These are phyloP conservation scores for Scutellaria barbata DNA, from an alignment of 257 asterid species.

Conservation along the genomic window DNA sequence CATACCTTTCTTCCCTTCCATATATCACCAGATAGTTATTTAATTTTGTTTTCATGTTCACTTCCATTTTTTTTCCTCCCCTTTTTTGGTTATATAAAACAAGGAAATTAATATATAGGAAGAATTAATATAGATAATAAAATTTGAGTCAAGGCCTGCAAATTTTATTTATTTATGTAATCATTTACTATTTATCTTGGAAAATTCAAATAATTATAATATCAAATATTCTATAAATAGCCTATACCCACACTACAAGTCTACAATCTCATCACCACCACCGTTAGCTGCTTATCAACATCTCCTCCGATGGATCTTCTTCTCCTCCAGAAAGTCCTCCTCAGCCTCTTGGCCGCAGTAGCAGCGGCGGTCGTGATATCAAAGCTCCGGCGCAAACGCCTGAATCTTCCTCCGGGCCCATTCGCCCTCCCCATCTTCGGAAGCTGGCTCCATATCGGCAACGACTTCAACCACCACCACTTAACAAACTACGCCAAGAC, in stretches of 20 bases:
- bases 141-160: not conserved
- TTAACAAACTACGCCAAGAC: constrained; percentile 54
- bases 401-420: constrained; percentile 77
- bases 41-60: no score
- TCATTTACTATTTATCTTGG: no score
- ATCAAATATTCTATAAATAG: not conserved
- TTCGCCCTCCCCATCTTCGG: constrained; percentile 67
- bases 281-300: no score
- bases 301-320: constrained; percentile 56
- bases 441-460: constrained; percentile 74
- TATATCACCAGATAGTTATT: no score
- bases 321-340: constrained; percentile 58
- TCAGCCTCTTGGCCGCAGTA: constrained; percentile 58
- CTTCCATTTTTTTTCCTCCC: no score
- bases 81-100: no score
- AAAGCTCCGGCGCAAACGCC: constrained; percentile 55
- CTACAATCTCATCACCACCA: not conserved
- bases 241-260: not conserved
- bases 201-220: no score
- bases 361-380: constrained; percentile 52
- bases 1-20: no score
- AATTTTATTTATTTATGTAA: no score
- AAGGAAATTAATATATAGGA: no score
- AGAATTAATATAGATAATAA: not conserved
- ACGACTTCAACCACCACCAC: constrained; percentile 63